These are phyloP conservation scores for Pleoardoris graminearum DNA, from an alignment of 2,329 filamentous ascomycete species.

Conservation along the genomic window DNA sequence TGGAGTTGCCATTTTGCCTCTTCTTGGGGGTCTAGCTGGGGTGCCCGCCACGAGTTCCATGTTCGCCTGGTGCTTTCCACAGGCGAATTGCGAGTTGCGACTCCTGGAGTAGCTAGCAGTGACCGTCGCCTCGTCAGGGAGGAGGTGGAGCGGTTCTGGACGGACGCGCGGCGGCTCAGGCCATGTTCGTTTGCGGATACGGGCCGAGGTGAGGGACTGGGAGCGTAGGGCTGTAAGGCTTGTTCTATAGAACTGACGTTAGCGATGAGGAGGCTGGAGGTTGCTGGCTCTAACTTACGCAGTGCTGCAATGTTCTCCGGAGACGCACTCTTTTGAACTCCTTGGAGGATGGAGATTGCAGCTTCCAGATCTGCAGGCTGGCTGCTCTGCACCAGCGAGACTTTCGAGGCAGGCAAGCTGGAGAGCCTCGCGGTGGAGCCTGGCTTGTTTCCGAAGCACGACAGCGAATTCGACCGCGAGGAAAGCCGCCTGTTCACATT, in stretches of 20 bases:
- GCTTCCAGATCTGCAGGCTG: conserved; percentile 48
- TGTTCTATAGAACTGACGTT: conserved; percentile 25
- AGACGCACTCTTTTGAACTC: conserved; percentile 53
- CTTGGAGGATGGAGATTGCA: conserved; percentile 51
- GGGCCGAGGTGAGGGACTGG: conserved; percentile 6
- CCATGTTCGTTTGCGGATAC: conserved; percentile 17
- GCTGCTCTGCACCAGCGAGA: conserved; percentile 37
- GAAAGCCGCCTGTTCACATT: conserved; percentile 33
- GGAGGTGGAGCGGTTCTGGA: conserved; percentile 28
- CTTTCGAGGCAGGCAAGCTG: conserved; percentile 29
- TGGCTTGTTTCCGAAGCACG: conserved; percentile 28
- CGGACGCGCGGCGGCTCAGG: conserved; percentile 26
- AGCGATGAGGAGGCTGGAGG: conserved; percentile 11
- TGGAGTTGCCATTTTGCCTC: conserved; percentile 37
- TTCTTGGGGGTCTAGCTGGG: conserved; percentile 27
- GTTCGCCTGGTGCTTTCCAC: conserved; percentile 40
- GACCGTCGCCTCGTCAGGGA: conserved; percentile 46
- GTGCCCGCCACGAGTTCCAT: conserved; percentile 39
- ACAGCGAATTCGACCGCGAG: conserved; percentile 33
- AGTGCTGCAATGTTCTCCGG: conserved; percentile 54
- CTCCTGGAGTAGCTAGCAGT: conserved; percentile 44
- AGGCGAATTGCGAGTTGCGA: conserved; percentile 41
- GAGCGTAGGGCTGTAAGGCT: conserved; percentile 30
- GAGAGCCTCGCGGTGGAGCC: conserved; percentile 29
- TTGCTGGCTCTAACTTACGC: conserved; percentile 34